Evolutionary conservation across 2,329 filamentous ascomycete species (phyloP), one percentile per base, ranked within the genome.

Genomic region (Thermothelomyces thermophilus): DNA sequence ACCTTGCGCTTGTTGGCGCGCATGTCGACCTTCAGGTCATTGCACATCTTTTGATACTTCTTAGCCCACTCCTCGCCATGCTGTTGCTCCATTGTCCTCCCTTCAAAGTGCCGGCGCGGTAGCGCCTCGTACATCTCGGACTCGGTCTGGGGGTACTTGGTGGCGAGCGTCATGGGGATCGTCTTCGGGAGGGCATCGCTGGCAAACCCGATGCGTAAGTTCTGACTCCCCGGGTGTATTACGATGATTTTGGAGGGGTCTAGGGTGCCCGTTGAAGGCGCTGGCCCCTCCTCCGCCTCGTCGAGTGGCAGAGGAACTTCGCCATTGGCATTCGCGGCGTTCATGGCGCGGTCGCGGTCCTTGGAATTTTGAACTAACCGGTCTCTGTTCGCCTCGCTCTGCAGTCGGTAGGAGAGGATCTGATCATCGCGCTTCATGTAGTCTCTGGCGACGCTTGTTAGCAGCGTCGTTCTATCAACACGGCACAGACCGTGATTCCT

Each of bases 361-460:
- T 93, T 89, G 20, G 90, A 90, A 50, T 77, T 85, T 67, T 90
- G 88, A 31, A 93, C 84, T 67, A 95, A 85, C 54, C 83, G 80
- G 56, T 93, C 90, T 58, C 89, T 79, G 44, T 82, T 84, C 60
- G 91, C 89, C 66, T 98, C 93, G 68, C 84, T 86, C 62, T 95
- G 89, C 14, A 95, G 79, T 62, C 93, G 84, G 49, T 91, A 81
- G 11, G 91, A 89, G 30, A 98, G 82, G 52, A 95, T 84, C 71
- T 98, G 93, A 62, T 97, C 93, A 73, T 98, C 93, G 63, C 91
- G 86, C 73, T 98, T 98, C 71, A 98, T 87, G 62, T 95, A 98
- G 65, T 98, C 93, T 54, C 90, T 95, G 59, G 19, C 44, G 52
- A 48, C 41, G 24, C 22, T 28, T 22, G 56, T 66, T 53, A 65